These are phyloP conservation scores for Themeda triandra DNA, from an alignment of 176 grass and related monocot genomes.

Conservation along the genomic window DNA sequence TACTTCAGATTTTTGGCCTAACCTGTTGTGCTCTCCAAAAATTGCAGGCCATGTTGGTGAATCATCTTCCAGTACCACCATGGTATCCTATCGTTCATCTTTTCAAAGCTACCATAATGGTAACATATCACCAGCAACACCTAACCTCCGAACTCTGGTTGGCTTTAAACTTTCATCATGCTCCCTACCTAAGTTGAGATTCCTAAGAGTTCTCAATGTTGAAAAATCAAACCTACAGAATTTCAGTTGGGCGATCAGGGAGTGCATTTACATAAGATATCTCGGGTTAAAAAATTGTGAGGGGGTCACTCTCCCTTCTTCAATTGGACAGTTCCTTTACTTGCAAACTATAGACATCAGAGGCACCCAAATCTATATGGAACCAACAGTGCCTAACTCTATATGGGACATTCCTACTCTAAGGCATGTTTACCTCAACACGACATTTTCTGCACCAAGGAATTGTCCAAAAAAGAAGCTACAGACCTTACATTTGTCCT, in stretches of 20 bases:
- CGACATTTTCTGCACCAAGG: background rate
- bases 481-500: background rate
- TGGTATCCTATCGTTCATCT: conserved; percentile 1
- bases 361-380: background rate
- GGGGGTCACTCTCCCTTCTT: too few relatives aligned
- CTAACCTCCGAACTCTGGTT: background rate
- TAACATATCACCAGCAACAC: background rate
- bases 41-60: background rate
- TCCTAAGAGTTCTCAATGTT: too few relatives aligned
- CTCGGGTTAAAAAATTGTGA: too few relatives aligned
- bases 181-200: too few relatives aligned
- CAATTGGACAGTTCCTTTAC: too few relatives aligned
- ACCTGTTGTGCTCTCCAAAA: background rate
- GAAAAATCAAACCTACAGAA: too few relatives aligned
- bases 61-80: background rate
- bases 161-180: too few relatives aligned
- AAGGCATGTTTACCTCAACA: conserved; percentile 1
- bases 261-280: too few relatives aligned
- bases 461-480: background rate
- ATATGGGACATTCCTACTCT: conserved; percentile 38
- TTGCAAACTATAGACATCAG: conserved; percentile 17
- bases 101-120: conserved; percentile 13
- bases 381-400: conserved; percentile 10
- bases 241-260: too few relatives aligned
- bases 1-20: background rate